Conservation (phyloP, 2,329 filamentous ascomycete genomes). For the Blastomyces gilchristii region DNA sequence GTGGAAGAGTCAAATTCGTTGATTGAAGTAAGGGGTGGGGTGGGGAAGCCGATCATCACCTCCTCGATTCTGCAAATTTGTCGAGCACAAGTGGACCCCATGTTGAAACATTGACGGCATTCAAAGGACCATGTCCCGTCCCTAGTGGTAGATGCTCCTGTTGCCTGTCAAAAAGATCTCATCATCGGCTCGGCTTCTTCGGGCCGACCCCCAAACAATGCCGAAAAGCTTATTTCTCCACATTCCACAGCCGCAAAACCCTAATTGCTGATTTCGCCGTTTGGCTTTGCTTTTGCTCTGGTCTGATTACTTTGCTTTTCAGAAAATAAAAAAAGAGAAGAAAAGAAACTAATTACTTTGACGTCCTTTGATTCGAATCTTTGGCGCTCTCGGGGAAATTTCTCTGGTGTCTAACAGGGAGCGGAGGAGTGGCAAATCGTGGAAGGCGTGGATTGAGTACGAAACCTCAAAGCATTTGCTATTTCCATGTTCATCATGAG, state of each 20-base stretch:
- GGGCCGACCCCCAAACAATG: neutral
- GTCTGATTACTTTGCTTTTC: too few relatives aligned
- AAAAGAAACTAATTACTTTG: too few relatives aligned
- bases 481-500: constrained; percentile 1
- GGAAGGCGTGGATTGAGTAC: constrained; percentile 2
- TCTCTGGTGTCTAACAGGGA: neutral
- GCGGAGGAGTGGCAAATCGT: neutral
- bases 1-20: too few relatives aligned
- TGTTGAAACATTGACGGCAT: too few relatives aligned
- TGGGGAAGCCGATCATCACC: too few relatives aligned
- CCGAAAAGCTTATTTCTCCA: constrained; percentile 4
- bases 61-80: too few relatives aligned
- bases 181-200: constrained; percentile 5
- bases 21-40: too few relatives aligned
- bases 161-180: neutral
- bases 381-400: neutral
- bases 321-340: too few relatives aligned
- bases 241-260: neutral
- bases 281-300: too few relatives aligned
- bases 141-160: neutral
- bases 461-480: constrained; percentile 17
- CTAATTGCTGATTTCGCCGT: too few relatives aligned
- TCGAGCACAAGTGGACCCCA: too few relatives aligned
- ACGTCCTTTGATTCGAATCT: too few relatives aligned
- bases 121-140: neutral